A percentile compares a stretch with the other conserved stretches of the same genome.
Evolutionary conservation across 2,329 filamentous ascomycete genomes (phyloP).

Genomic region (Podosphaera leucotricha): DNA sequence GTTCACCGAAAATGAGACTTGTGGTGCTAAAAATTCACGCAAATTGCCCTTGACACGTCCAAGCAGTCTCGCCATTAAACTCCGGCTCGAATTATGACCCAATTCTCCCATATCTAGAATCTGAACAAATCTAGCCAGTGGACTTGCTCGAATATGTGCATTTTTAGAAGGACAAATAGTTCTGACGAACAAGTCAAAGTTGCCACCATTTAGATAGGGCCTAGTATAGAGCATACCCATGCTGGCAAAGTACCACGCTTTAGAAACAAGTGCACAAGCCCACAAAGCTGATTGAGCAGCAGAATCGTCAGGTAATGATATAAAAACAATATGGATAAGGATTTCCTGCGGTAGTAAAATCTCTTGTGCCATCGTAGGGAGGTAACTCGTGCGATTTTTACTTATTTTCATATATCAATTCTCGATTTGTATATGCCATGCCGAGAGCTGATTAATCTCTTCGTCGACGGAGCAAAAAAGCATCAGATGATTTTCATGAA

Average conservation of each 20-base stretch:
- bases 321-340: constrained; percentile 13
- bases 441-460: no score
- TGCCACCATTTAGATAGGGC: constrained; percentile 12
- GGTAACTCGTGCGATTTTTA: neutral
- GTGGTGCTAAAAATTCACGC: constrained; percentile 15
- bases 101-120: constrained; percentile 15
- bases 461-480: no score
- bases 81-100: constrained; percentile 14
- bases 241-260: constrained; percentile 13
- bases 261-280: constrained; percentile 13
- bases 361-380: constrained; percentile 5
- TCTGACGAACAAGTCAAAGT: constrained; percentile 14
- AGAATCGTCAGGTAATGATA: constrained; percentile 9
- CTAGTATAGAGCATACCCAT: constrained; percentile 11
- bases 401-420: neutral
- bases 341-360: constrained; percentile 14
- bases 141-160: constrained; percentile 14
- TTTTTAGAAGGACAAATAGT: constrained; percentile 17
- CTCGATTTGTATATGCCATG: no score
- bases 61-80: constrained; percentile 14
- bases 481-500: no score
- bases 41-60: constrained; percentile 15
- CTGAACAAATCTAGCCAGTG: constrained; percentile 12
- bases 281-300: constrained; percentile 10
- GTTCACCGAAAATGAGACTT: constrained; percentile 16